Evolutionary conservation across 1,284 basidiomycete species (phyloP).

Genomic region (Apiotrichum brassicae): DNA sequence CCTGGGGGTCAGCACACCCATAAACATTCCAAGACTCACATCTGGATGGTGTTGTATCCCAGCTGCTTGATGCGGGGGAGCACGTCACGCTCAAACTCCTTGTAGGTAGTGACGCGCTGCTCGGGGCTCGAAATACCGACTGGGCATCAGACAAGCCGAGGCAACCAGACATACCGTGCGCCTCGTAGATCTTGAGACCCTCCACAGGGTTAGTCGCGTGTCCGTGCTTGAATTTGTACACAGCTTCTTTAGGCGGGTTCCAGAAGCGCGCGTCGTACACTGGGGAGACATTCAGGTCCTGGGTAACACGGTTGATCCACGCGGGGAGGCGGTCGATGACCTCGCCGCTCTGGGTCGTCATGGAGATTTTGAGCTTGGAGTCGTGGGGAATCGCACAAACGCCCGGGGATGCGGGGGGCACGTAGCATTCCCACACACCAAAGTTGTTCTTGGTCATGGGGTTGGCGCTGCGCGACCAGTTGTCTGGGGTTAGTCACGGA

Average conservation of each 20-base stretch:
- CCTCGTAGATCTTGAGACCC: constrained; percentile 86
- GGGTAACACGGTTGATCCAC: constrained; percentile 93
- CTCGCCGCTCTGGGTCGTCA: constrained; percentile 67
- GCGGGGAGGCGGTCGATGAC: constrained; percentile 86
- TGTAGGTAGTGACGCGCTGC: constrained; percentile 83
- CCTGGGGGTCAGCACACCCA: constrained; percentile 23
- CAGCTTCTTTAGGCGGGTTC: constrained; percentile 72
- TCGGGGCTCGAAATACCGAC: constrained; percentile 93
- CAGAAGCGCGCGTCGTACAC: constrained; percentile 97
- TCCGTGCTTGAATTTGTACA: constrained; percentile 74
- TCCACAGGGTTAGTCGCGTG: constrained; percentile 40
- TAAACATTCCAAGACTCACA: constrained; percentile 42
- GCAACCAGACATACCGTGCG: constrained; percentile 64
- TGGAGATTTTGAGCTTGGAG: constrained; percentile 90
- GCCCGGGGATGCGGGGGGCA: constrained; percentile 66
- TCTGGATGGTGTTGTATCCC: constrained; percentile 94
- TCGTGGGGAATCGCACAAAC: constrained; percentile 85
- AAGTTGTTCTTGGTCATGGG: constrained; percentile 80
- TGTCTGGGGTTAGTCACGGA: constrained; percentile 53
- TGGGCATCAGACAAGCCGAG: too few relatives aligned
- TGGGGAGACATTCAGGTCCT: constrained; percentile 82
- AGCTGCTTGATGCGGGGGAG: constrained; percentile 82
- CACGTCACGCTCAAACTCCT: constrained; percentile 81
- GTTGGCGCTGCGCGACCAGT: constrained; percentile 77
- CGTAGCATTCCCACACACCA: constrained; percentile 83